phyloP scores from a whole-genome alignment of 495 filamentous ascomycete species.

The Penicillium goetzii region DNA sequence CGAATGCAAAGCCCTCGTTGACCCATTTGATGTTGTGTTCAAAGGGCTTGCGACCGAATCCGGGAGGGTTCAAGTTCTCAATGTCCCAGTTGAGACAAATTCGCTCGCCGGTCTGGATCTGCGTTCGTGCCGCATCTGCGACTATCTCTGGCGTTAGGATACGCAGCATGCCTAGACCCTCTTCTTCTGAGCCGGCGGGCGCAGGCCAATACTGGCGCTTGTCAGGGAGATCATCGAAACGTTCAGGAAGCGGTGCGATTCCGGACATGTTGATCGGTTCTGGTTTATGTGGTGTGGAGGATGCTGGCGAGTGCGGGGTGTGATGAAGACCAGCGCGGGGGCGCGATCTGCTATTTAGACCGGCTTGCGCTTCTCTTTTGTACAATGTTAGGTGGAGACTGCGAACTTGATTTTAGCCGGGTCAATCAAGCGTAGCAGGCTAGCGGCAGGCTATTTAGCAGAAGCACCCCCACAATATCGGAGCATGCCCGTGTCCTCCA shows the following conservation, averaged over 20 bases:
- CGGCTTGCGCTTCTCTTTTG: neutral
- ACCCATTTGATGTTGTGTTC: conserved; percentile 60
- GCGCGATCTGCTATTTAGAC: neutral
- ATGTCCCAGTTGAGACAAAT: conserved; percentile 58
- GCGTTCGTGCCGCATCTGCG: conserved; percentile 47
- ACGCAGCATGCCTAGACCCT: conserved; percentile 58
- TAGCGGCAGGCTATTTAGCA: conserved; percentile 1
- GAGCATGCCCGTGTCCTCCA: conserved; percentile 4
- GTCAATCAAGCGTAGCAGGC: neutral
- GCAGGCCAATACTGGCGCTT: conserved; percentile 55
- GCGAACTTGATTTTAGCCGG: neutral
- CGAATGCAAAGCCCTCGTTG: conserved; percentile 54
- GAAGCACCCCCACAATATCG: conserved; percentile 6
- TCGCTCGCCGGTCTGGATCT: conserved; percentile 54
- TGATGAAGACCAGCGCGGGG: neutral
- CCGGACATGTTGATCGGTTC: conserved; percentile 26
- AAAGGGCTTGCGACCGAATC: conserved; percentile 59
- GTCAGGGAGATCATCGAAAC: conserved; percentile 54
- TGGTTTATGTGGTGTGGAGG: neutral
- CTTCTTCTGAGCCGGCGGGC: conserved; percentile 46
- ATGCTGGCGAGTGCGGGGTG: conserved; percentile 3
- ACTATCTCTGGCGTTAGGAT: conserved; percentile 55
- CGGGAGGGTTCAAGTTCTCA: conserved; percentile 52
- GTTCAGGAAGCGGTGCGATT: conserved; percentile 37
- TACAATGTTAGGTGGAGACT: neutral